A percentile compares a stretch with the other conserved stretches of the same genome.
phyloP scores from a whole-genome alignment of 2,329 filamentous ascomycete species.

The Verticillium zaregamsianum region DNA sequence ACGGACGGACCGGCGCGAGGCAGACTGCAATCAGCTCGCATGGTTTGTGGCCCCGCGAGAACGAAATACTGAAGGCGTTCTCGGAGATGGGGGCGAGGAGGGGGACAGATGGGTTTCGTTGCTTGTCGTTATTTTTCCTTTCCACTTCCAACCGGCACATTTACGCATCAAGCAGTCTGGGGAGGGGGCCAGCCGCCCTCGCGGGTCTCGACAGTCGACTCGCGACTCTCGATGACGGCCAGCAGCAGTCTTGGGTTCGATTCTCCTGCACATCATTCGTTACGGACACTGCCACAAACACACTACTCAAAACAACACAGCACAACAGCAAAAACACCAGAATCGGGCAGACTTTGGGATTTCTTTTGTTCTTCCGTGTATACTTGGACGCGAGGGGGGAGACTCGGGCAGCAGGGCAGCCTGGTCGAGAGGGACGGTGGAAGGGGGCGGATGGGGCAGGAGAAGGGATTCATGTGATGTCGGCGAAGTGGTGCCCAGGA shows the following conservation, averaged over 20 bases:
- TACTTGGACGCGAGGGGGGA: neutral
- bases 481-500: neutral
- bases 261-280: neutral
- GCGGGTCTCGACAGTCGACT: neutral
- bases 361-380: neutral
- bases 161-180: neutral
- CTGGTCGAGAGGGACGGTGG: too few relatives aligned
- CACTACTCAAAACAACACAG: neutral
- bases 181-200: neutral
- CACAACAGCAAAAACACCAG: neutral
- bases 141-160: constrained; percentile 1
- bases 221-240: neutral
- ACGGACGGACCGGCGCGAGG: neutral
- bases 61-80: neutral
- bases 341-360: neutral
- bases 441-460: neutral
- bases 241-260: neutral
- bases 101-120: neutral
- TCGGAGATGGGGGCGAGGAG: neutral
- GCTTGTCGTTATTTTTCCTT: constrained; percentile 3
- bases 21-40: neutral
- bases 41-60: neutral
- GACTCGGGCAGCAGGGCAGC: neutral
- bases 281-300: neutral
- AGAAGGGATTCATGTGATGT: neutral